Evolutionary conservation across 345 rosid genomes (phyloP), one percentile per base, ranked within the genome.

Genomic region (Salix caprea): DNA sequence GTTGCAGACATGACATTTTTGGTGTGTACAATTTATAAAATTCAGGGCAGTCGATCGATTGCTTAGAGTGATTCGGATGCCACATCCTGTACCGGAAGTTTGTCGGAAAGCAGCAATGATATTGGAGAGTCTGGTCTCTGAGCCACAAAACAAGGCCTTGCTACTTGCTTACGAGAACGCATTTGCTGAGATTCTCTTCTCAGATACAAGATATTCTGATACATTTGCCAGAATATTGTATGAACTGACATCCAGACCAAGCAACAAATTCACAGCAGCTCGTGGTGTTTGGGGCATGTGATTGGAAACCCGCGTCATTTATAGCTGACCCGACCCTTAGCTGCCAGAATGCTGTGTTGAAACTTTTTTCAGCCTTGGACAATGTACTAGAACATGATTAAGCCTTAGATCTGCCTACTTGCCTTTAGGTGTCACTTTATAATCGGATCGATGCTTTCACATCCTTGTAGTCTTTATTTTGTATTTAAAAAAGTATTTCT

Each of bases 51-150:
- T 96, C 71, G 99, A 96, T 85, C 91, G 98, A 32, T 84, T 96
- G 64, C 83, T 96, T 78, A 93, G 86, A 87, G 92, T 96, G 88
- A 92, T 96, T 74, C 91, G 81, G 83, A 34, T 79, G 4, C 97
- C 98, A 0, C 99, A 93, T 88, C 97, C 97, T 1, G 94, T 93
- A 18, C 98, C 97, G 62, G 99, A 92, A 85, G 91, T 92, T 21
- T 96, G 97, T 82, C 81, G 99, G 76, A 96, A 96, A 88, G 97
- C 97, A 54, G 94, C 99, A 39, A 93, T 91, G 96, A 89, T 94
- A 76, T 75, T 94, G 26, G 99, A 96, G 88, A 92, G 91, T 83
- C 91, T 93, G 30, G 98, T 91, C 40, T 88, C 92, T 0, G 99
- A 93, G 88, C 97, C 98, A 5, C 99, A 93, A 83, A 96, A 92